Conservation (phyloP, 73 alveolate species). For the Stentor coeruleus region DNA sequence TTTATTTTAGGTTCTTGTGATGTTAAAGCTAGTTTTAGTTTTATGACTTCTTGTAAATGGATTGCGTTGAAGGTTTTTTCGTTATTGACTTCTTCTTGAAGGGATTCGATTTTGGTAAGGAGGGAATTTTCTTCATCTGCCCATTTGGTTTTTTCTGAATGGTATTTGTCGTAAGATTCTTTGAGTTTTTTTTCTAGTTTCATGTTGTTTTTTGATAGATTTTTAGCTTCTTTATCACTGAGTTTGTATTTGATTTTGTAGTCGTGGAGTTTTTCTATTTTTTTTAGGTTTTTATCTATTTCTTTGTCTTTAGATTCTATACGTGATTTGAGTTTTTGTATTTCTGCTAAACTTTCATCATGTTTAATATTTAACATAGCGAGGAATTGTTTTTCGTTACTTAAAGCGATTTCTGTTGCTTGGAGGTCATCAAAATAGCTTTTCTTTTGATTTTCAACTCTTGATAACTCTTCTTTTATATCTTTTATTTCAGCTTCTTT, state of each 20-base stretch:
- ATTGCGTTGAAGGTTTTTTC: constrained; percentile 8
- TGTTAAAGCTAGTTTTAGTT: background rate
- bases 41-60: constrained; percentile 14
- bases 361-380: background rate
- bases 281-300: too few species aligned
- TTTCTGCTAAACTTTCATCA: background rate
- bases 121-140: background rate
- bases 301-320: background rate
- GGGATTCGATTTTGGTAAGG: background rate
- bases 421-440: background rate
- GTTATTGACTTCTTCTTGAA: constrained; percentile 9
- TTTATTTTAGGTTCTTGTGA: background rate
- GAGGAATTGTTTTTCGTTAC: background rate
- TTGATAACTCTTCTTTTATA: background rate
- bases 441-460: background rate
- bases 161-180: background rate
- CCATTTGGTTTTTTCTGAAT: background rate
- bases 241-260: background rate
- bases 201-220: background rate
- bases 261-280: background rate
- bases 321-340: background rate
- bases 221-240: background rate
- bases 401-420: background rate
- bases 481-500: constrained; percentile 1
- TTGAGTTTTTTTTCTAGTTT: constrained; percentile 1